Conservation (phyloP, 352 stramenopile species). For the Phytophthora agathidicida region DNA sequence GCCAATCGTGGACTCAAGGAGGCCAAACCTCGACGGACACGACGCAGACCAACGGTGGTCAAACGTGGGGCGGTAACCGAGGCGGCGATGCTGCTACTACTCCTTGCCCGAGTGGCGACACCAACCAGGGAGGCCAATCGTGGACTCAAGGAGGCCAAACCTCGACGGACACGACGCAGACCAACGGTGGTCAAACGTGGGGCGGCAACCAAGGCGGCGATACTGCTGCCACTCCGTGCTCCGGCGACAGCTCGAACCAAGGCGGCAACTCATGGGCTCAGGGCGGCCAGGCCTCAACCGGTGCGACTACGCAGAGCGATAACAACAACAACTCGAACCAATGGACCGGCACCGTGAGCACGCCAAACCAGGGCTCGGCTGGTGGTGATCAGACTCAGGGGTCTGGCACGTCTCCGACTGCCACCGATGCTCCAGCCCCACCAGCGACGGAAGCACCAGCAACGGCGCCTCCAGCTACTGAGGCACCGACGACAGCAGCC, state of each 20-base stretch:
- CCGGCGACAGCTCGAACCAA: slow-evolving; percentile 8
- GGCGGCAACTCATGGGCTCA: slow-evolving; percentile 9
- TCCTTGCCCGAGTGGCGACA: not conserved
- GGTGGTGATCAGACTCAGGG: slow-evolving; percentile 7
- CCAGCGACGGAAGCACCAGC: slow-evolving; percentile 1
- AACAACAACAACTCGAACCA: slow-evolving; percentile 13
- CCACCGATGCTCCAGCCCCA: not conserved
- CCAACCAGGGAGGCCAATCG: slow-evolving; percentile 10
- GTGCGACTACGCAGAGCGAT: too few species aligned
- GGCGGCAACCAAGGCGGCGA: slow-evolving; percentile 13
- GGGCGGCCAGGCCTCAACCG: slow-evolving; percentile 3
- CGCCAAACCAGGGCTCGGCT: slow-evolving; percentile 4
- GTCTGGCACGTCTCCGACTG: slow-evolving; percentile 5
- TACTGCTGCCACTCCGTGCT: slow-evolving; percentile 6
- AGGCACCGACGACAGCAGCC: slow-evolving; percentile 5
- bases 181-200: not conserved
- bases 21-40: not conserved
- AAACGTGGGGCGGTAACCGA: too few species aligned
- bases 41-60: too few species aligned
- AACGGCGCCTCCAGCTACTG: not conserved
- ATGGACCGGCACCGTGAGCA: slow-evolving; percentile 19
- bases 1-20: slow-evolving; percentile 3
- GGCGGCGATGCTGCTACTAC: not conserved
- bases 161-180: not conserved
- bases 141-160: not conserved